Percentiles rank a stretch among this genome's conserved stretches.
Conservation (phyloP, 345 rosid genomes). For the Populus simonii region DNA sequence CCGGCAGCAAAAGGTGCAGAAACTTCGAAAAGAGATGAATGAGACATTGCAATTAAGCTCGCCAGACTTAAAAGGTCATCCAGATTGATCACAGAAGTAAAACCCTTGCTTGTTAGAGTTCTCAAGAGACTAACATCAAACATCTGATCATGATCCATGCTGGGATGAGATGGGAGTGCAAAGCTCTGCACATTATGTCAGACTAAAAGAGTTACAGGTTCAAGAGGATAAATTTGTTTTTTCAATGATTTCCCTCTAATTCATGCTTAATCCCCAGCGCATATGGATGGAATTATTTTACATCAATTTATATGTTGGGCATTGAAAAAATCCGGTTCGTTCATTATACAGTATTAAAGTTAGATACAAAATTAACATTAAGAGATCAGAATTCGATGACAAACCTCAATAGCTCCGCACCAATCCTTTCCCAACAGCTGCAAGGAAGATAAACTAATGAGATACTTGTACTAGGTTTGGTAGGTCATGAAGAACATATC, state of each 20-base stretch:
- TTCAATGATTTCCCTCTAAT: constrained; percentile 8
- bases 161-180: constrained; percentile 18
- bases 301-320: not conserved
- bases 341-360: not conserved
- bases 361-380: not conserved
- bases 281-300: constrained; percentile 2
- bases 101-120: constrained; percentile 22
- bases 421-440: constrained; percentile 76
- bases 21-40: not conserved
- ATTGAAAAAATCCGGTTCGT: not conserved
- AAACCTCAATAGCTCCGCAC: constrained; percentile 73
- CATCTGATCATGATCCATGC: constrained; percentile 25
- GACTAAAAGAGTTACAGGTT: constrained; percentile 17
- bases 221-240: not conserved
- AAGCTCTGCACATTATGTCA: constrained; percentile 27
- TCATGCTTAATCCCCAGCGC: constrained; percentile 12
- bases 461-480: constrained; percentile 9
- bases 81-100: constrained; percentile 13
- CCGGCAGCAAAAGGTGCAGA: not conserved
- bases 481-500: not conserved
- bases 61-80: constrained; percentile 13
- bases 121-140: constrained; percentile 19
- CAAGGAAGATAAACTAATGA: constrained; percentile 34
- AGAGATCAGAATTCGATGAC: constrained; percentile 20
- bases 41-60: constrained; percentile 6